Percentiles rank a stretch among this genome's conserved stretches.
These are phyloP conservation scores for Pleurotus sapidus DNA, from an alignment of 768 basidiomycete species.

Conservation along the genomic window DNA sequence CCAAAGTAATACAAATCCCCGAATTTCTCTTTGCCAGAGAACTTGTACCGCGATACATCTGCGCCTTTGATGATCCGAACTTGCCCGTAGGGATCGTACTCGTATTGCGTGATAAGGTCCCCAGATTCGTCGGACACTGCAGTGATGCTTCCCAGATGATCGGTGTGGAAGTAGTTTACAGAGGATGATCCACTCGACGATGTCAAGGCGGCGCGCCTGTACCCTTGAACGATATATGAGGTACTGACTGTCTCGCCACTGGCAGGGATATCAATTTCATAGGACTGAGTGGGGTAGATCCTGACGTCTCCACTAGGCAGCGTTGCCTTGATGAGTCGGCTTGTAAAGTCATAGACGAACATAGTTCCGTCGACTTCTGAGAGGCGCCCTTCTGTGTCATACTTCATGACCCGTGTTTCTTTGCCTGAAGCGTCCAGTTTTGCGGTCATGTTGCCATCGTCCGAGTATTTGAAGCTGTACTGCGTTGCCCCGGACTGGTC, in stretches of 20 bases:
- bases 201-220: slow-evolving; percentile 8
- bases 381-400: neutral
- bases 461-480: slow-evolving; percentile 1
- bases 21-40: slow-evolving; percentile 11
- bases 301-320: slow-evolving; percentile 1
- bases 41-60: slow-evolving; percentile 9
- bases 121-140: slow-evolving; percentile 6
- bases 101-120: slow-evolving; percentile 7
- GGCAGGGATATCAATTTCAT: slow-evolving; percentile 11
- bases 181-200: neutral
- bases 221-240: slow-evolving; percentile 7
- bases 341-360: slow-evolving; percentile 9
- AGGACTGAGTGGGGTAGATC: slow-evolving; percentile 9
- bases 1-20: slow-evolving; percentile 12
- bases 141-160: slow-evolving; percentile 1
- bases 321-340: slow-evolving; percentile 10
- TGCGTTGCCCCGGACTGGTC: neutral
- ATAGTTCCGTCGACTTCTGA: neutral
- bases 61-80: neutral
- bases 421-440: slow-evolving; percentile 3
- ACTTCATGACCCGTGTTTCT: neutral
- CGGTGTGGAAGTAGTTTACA: neutral
- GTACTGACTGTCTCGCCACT: slow-evolving; percentile 6
- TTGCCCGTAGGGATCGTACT: slow-evolving; percentile 9
- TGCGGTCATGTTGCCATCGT: slow-evolving; percentile 1